Percentiles rank a stretch among this genome's conserved stretches.
Conservation (phyloP, 768 basidiomycete species). For the Kwoniella europaea region DNA sequence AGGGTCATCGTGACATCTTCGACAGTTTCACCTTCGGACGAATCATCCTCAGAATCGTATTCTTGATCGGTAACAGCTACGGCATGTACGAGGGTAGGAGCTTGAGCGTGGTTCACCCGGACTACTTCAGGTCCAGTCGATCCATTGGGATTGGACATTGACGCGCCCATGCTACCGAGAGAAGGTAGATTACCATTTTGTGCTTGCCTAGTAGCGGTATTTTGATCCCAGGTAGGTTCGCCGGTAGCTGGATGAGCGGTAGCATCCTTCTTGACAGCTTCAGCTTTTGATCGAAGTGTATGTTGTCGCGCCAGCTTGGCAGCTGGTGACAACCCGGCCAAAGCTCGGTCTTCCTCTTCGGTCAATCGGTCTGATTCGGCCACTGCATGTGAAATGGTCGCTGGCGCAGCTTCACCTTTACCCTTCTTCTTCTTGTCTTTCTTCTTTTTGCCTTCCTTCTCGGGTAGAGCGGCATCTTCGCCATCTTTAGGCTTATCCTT, state of each 20-base stretch:
- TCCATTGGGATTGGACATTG: background rate
- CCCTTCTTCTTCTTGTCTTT: constrained; percentile 62
- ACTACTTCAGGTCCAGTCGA: constrained; percentile 35
- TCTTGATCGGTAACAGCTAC: constrained; percentile 61
- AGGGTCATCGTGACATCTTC: constrained; percentile 58
- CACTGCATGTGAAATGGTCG: constrained; percentile 78
- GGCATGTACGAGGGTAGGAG: constrained; percentile 58
- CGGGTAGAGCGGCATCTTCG: constrained; percentile 63
- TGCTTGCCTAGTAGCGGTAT: constrained; percentile 61
- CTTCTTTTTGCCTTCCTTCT: constrained; percentile 58
- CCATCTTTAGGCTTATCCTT: constrained; percentile 71
- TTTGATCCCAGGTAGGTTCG: constrained; percentile 73
- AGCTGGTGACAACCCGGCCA: constrained; percentile 84
- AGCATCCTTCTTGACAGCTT: constrained; percentile 66
- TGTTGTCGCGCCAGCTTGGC: constrained; percentile 88
- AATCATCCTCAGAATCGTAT: constrained; percentile 66
- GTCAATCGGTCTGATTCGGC: constrained; percentile 74
- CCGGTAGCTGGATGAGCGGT: constrained; percentile 33
- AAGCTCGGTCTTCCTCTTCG: constrained; percentile 61
- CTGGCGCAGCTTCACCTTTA: constrained; percentile 64
- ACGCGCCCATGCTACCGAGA: constrained; percentile 17
- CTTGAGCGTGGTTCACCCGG: constrained; percentile 63
- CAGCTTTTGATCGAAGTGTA: constrained; percentile 78
- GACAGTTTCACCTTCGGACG: constrained; percentile 58
- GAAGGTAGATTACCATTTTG: constrained; percentile 21